phyloP scores from a whole-genome alignment of 768 basidiomycete genomes.

The Tylopilus intermedius region DNA sequence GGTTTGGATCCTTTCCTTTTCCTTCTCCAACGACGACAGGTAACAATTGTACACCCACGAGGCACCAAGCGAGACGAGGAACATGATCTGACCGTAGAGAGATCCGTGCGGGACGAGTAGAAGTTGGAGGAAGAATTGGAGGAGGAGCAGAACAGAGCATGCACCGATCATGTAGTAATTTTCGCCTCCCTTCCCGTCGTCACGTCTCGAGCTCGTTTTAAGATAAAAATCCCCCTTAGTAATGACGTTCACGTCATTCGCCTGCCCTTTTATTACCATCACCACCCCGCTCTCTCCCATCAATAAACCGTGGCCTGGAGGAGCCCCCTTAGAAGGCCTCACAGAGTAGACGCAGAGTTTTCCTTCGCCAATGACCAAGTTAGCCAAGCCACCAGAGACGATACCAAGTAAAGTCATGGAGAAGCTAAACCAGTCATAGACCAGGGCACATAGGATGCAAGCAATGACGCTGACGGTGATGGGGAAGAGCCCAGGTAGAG shows the following conservation, averaged over 20 bases:
- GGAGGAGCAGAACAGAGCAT: conserved; percentile 23
- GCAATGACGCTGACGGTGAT: conserved; percentile 22
- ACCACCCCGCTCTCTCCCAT: conserved; percentile 18
- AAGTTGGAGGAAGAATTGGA: conserved; percentile 32
- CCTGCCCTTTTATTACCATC: conserved; percentile 27
- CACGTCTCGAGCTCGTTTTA: neutral
- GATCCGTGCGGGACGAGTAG: conserved; percentile 30
- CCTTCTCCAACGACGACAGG: conserved; percentile 34
- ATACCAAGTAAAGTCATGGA: conserved; percentile 32
- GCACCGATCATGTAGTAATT: conserved; percentile 18
- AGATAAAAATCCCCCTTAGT: conserved; percentile 29
- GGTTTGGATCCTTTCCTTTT: conserved; percentile 22
- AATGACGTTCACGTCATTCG: conserved; percentile 22
- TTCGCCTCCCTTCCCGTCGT: neutral
- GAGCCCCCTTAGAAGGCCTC: conserved; percentile 15
- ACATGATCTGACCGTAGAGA: conserved; percentile 33
- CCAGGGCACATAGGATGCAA: conserved; percentile 21
- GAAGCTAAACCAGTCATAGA: conserved; percentile 29
- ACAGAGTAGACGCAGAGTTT: conserved; percentile 12
- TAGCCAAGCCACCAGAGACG: conserved; percentile 27
- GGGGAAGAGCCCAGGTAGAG: conserved; percentile 21
- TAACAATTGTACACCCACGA: conserved; percentile 35
- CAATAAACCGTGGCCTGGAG: conserved; percentile 30
- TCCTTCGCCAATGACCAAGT: conserved; percentile 24
- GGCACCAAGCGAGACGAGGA: conserved; percentile 25